Percentiles rank a stretch among this genome's conserved stretches.
These are phyloP conservation scores for Debaryomyces robertsiae DNA, from an alignment of 1,139 yeast species.

Conservation along the genomic window DNA sequence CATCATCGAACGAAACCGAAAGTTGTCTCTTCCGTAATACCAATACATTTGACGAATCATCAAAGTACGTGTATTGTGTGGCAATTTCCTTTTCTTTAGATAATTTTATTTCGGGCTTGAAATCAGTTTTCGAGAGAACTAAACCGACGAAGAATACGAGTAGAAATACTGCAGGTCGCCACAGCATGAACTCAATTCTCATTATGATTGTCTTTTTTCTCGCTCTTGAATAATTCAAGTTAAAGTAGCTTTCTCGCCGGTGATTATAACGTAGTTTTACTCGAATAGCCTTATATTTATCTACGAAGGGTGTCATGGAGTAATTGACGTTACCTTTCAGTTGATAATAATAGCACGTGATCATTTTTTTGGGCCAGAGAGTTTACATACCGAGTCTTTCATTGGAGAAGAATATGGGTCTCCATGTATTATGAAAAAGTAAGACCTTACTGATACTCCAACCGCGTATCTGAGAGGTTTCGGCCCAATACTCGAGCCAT, in stretches of 20 bases:
- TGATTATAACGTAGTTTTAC: slow-evolving; percentile 1
- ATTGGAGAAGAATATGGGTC: no score
- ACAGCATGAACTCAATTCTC: slow-evolving; percentile 6
- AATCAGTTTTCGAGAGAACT: slow-evolving; percentile 19
- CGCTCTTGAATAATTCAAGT: slow-evolving; percentile 1
- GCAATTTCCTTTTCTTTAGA: slow-evolving; percentile 17
- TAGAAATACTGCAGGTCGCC: slow-evolving; percentile 2
- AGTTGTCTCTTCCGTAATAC: slow-evolving; percentile 35
- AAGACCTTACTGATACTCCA: no score
- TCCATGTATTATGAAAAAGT: no score
- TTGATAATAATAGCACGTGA: no score
- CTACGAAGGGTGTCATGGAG: no score
- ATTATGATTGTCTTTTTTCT: neutral
- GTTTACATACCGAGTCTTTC: no score
- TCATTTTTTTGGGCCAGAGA: no score
- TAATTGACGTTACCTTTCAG: no score
- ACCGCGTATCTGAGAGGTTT: no score
- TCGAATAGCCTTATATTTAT: no score
- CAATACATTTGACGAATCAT: slow-evolving; percentile 56
- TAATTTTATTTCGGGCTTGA: slow-evolving; percentile 23
- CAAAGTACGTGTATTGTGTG: slow-evolving; percentile 45
- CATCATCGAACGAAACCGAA: slow-evolving; percentile 57
- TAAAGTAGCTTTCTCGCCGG: slow-evolving; percentile 1
- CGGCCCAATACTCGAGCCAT: no score
- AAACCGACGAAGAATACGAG: slow-evolving; percentile 1